A percentile compares a stretch with the other conserved stretches of the same genome.
Evolutionary conservation across 2,329 filamentous ascomycete species (phyloP).

Genomic region (Fusarium sp.): DNA sequence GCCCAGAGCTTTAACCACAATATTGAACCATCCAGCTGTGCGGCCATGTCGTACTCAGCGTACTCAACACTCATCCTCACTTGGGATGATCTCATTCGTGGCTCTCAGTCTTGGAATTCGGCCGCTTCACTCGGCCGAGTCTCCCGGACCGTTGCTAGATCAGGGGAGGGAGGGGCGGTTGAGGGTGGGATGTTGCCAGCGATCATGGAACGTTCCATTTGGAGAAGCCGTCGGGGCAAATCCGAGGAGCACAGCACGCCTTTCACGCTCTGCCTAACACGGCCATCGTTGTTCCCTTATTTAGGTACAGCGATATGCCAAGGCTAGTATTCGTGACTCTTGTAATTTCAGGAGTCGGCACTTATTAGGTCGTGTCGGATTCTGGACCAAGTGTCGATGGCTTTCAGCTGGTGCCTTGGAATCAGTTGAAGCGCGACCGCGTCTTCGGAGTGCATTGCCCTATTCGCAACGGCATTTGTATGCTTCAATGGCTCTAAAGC

Average conservation of each 20-base stretch:
- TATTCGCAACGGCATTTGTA: not conserved
- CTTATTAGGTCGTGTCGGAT: constrained; percentile 6
- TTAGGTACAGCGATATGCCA: too few species aligned
- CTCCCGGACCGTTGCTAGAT: constrained; percentile 24
- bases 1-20: not conserved
- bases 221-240: not conserved
- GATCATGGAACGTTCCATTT: constrained; percentile 42
- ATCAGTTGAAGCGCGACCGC: not conserved
- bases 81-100: not conserved
- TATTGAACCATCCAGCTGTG: not conserved
- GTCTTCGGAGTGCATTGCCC: not conserved
- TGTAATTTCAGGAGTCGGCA: not conserved
- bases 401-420: not conserved
- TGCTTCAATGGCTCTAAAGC: not conserved
- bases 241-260: too few species aligned
- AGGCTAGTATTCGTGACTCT: not conserved
- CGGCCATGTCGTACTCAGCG: not conserved
- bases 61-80: not conserved
- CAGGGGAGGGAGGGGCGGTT: constrained; percentile 11
- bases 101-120: constrained; percentile 15
- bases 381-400: not conserved
- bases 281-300: too few species aligned
- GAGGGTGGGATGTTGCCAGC: constrained; percentile 37
- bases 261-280: too few species aligned
- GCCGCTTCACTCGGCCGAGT: constrained; percentile 38